Evolutionary conservation across 1,284 basidiomycete genomes (phyloP).

Genomic region (Trametes pubescens): DNA sequence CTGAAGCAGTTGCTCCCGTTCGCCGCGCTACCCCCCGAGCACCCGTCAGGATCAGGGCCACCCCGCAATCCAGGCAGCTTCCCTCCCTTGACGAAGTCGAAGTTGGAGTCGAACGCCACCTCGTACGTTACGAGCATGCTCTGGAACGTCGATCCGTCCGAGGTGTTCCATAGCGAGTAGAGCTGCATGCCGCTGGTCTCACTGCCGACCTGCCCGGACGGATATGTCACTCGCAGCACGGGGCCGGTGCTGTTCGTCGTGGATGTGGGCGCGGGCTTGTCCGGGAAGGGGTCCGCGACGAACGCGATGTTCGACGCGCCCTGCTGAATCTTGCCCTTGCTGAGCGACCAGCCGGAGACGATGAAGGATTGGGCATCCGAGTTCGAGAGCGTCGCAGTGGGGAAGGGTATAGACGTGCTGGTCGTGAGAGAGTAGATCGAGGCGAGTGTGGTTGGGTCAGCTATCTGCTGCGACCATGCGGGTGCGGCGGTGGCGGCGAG

Average conservation of each 20-base stretch:
- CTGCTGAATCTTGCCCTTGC: constrained; percentile 67
- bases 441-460: constrained; percentile 53
- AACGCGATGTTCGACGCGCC: constrained; percentile 64
- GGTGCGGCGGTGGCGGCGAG: constrained; percentile 25
- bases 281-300: constrained; percentile 71
- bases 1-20: constrained; percentile 55
- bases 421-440: constrained; percentile 64
- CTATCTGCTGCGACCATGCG: constrained; percentile 28
- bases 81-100: constrained; percentile 58
- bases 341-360: constrained; percentile 67
- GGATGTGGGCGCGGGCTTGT: constrained; percentile 44
- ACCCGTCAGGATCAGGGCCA: constrained; percentile 48
- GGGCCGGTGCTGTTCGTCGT: constrained; percentile 51
- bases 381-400: constrained; percentile 64
- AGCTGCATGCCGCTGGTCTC: constrained; percentile 71
- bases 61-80: constrained; percentile 58
- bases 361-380: constrained; percentile 61
- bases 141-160: constrained; percentile 59
- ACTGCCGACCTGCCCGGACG: constrained; percentile 65
- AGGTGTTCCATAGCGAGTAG: constrained; percentile 69
- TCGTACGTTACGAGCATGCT: constrained; percentile 77
- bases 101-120: constrained; percentile 68
- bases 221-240: constrained; percentile 73
- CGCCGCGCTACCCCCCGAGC: constrained; percentile 51
- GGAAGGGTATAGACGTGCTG: constrained; percentile 71